Evolutionary conservation across 306 rosid genomes (phyloP), one percentile per base, ranked within the genome.

Genomic region (Prunus mira): DNA sequence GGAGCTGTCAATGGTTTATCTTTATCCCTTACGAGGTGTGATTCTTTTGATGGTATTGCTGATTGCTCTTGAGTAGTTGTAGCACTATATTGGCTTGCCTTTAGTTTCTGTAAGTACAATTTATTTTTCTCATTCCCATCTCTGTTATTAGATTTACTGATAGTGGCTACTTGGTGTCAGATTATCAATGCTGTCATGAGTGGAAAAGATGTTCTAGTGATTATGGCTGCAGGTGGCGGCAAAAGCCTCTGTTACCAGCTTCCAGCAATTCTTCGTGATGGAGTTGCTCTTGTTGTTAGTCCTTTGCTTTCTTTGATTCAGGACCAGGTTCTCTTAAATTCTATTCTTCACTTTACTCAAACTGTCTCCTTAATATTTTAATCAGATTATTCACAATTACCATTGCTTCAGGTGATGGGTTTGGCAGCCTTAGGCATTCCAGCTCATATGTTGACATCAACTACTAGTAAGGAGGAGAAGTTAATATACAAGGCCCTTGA

Each of bases 191-290:
- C 98, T 69, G 77, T 91, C 82, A 77, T 93, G 98, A 90, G 93
- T 77, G 84, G 96, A 82, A 89, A 90, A 84, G 91, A 94, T 82
- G 97, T 94, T 69, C 69, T 91, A 78, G 98, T 94, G 76, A 88
- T 93, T 82, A 93, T 93, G 98, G 98, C 98, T 69, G 97, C 98
- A 3, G 98, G 98, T 81, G 96, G 98, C 85, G 98, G 98, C 84
- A 94, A 94, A 86, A 94, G 98, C 81, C 94, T 94, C 57, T 94
- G 97, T 81, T 94, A 94, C 78, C 98, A 94, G 86, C 94, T 94
- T 83, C 98, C 98, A 43, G 96, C 97, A 56, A 82, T 91, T 86
- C 91, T 94, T 80, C 88, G 82, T 61, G 86, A 82, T 80, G 98
- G 98, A 76, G 81, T 94, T 81, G 87, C 91, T 78, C 93, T 94